These are phyloP conservation scores for Barnettozyma hawaiiensis DNA, from an alignment of 1,139 yeast species.

Conservation along the genomic window DNA sequence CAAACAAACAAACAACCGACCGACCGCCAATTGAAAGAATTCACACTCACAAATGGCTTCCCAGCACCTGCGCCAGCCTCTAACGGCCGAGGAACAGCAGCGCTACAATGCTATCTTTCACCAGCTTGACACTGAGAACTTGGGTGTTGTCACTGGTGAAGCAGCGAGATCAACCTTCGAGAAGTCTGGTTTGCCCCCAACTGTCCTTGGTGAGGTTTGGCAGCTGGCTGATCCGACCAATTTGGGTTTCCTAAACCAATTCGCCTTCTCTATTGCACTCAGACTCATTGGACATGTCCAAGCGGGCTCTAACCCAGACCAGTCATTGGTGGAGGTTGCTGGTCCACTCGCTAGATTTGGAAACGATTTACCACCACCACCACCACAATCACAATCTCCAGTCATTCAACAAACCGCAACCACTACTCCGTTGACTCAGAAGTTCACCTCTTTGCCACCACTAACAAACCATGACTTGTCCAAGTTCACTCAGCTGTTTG, in stretches of 20 bases:
- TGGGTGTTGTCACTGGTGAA: conserved; percentile 87
- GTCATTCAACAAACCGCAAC: conserved; percentile 11
- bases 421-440: conserved; percentile 24
- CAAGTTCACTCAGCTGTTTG: conserved; percentile 69
- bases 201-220: conserved; percentile 87
- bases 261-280: conserved; percentile 81
- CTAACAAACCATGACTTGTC: conserved; percentile 61
- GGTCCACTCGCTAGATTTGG: conserved; percentile 55
- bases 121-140: conserved; percentile 69
- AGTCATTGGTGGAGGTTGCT: conserved; percentile 46
- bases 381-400: conserved; percentile 21
- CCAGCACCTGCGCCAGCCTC: conserved; percentile 32
- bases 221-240: conserved; percentile 81
- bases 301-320: conserved; percentile 53
- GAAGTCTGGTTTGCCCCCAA: conserved; percentile 77
- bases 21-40: neutral
- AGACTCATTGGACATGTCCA: conserved; percentile 89
- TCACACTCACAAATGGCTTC: conserved; percentile 2
- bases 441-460: conserved; percentile 42
- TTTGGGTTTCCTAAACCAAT: conserved; percentile 77
- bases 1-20: neutral
- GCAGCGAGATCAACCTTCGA: conserved; percentile 83
- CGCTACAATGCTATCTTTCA: conserved; percentile 71
- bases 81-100: conserved; percentile 75
- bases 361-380: conserved; percentile 26